Conservation (phyloP, 805 yeast species). For the Metschnikowia colocasiae region DNA sequence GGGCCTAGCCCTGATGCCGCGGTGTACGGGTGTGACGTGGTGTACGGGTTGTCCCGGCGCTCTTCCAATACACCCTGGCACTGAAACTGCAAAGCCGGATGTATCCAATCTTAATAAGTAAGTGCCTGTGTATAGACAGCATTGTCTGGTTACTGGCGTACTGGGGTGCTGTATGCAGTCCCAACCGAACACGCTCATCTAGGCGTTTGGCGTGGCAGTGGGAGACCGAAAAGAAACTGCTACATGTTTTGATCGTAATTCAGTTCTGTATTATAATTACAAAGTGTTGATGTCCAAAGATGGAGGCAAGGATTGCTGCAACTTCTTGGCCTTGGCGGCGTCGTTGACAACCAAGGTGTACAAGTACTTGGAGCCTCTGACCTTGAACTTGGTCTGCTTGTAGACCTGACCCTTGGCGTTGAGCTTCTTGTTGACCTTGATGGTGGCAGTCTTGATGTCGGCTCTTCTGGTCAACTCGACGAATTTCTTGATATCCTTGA, state of each 20-base stretch:
- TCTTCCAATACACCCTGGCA: too few relatives aligned
- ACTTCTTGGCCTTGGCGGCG: constrained; percentile 94
- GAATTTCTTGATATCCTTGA: constrained; percentile 95
- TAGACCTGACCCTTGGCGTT: constrained; percentile 77
- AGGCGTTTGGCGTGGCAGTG: too few relatives aligned
- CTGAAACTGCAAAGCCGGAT: too few relatives aligned
- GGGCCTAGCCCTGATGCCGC: too few relatives aligned
- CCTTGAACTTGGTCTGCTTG: constrained; percentile 98
- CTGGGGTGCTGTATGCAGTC: too few relatives aligned
- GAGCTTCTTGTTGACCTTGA: constrained; percentile 86
- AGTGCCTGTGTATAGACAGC: too few relatives aligned
- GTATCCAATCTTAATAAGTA: too few relatives aligned
- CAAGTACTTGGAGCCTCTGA: constrained; percentile 91
- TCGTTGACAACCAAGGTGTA: constrained; percentile 96
- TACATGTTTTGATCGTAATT: not conserved
- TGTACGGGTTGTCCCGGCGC: too few relatives aligned
- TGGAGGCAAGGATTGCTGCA: constrained; percentile 97
- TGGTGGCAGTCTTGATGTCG: constrained; percentile 89
- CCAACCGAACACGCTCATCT: too few relatives aligned
- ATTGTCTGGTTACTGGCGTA: too few relatives aligned
- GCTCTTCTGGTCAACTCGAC: constrained; percentile 95
- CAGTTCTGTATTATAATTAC: constrained; percentile 24
- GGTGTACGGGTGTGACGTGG: too few relatives aligned
- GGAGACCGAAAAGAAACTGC: not conserved
- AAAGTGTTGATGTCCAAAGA: constrained; percentile 64